phyloP scores from a whole-genome alignment of 768 basidiomycete genomes.

The Lentinula detonsa region DNA sequence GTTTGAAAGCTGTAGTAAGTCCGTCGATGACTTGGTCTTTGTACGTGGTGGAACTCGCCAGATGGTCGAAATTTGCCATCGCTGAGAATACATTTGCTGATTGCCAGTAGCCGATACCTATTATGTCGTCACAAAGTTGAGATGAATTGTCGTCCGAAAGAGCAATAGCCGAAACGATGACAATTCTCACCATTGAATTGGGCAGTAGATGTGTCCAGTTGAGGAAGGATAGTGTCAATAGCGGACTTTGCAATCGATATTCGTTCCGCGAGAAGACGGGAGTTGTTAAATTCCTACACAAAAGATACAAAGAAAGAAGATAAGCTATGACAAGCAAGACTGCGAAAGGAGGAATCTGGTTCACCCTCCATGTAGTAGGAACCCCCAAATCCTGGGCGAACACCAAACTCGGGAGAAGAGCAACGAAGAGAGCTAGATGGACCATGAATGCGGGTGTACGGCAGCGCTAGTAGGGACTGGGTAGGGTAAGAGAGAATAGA shows the following conservation, averaged over 20 bases:
- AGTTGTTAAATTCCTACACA: constrained; percentile 34
- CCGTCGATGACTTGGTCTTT: constrained; percentile 30
- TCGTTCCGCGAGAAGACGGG: constrained; percentile 29
- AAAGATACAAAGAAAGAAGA: neutral
- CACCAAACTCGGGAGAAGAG: neutral
- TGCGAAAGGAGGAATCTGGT: constrained; percentile 3
- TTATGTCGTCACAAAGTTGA: neutral
- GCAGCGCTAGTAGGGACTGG: neutral
- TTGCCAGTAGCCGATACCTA: constrained; percentile 50
- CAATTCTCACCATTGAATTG: constrained; percentile 35
- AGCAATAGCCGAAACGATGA: neutral
- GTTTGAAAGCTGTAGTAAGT: constrained; percentile 33
- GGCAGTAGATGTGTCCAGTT: constrained; percentile 27
- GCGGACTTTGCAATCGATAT: constrained; percentile 35
- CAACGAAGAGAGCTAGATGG: neutral
- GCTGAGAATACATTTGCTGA: constrained; percentile 44
- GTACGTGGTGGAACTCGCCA: constrained; percentile 30
- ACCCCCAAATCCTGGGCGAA: constrained; percentile 20
- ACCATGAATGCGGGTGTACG: neutral
- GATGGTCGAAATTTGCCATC: constrained; percentile 42
- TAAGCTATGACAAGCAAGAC: neutral
- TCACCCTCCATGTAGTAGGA: constrained; percentile 24
- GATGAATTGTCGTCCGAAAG: neutral
- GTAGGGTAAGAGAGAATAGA: neutral
- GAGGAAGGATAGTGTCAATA: constrained; percentile 33